Percentiles rank a stretch among this genome's conserved stretches.
These are phyloP conservation scores for Aspergillus chevalieri DNA, from an alignment of 2,329 filamentous ascomycete species.

Conservation along the genomic window DNA sequence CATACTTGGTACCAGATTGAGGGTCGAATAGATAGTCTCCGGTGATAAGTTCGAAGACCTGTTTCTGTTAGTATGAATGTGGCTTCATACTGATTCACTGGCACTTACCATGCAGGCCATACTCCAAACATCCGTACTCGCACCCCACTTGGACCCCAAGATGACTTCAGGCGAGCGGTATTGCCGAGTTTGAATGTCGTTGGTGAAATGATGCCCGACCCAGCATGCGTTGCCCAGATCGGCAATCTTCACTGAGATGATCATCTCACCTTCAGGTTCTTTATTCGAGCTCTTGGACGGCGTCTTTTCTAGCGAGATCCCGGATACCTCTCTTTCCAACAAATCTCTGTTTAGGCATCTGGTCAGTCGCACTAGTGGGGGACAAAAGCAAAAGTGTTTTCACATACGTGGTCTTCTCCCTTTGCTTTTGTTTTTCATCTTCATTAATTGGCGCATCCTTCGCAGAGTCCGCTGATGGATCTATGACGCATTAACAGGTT, in stretches of 20 bases:
- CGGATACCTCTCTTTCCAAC: slow-evolving; percentile 85
- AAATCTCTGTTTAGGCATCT: slow-evolving; percentile 60
- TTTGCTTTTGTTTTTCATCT: slow-evolving; percentile 66
- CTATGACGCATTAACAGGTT: no score
- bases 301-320: slow-evolving; percentile 83
- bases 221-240: slow-evolving; percentile 97
- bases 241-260: slow-evolving; percentile 98
- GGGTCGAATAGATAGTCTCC: slow-evolving; percentile 98
- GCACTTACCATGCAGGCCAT: slow-evolving; percentile 92
- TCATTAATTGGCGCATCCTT: slow-evolving; percentile 38
- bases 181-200: slow-evolving; percentile 96
- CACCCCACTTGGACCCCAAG: slow-evolving; percentile 93
- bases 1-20: slow-evolving; percentile 96
- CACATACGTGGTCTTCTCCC: slow-evolving; percentile 91
- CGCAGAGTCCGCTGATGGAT: no score
- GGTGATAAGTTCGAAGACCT: slow-evolving; percentile 97
- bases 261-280: slow-evolving; percentile 48
- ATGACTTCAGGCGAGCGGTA: slow-evolving; percentile 97
- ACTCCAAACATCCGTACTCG: slow-evolving; percentile 99
- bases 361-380: not conserved
- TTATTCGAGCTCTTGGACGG: slow-evolving; percentile 31
- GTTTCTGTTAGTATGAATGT: slow-evolving; percentile 2
- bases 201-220: slow-evolving; percentile 98
- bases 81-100: not conserved
- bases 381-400: not conserved